phyloP scores from a whole-genome alignment of 345 rosid genomes.

The Erodium maritimum region DNA sequence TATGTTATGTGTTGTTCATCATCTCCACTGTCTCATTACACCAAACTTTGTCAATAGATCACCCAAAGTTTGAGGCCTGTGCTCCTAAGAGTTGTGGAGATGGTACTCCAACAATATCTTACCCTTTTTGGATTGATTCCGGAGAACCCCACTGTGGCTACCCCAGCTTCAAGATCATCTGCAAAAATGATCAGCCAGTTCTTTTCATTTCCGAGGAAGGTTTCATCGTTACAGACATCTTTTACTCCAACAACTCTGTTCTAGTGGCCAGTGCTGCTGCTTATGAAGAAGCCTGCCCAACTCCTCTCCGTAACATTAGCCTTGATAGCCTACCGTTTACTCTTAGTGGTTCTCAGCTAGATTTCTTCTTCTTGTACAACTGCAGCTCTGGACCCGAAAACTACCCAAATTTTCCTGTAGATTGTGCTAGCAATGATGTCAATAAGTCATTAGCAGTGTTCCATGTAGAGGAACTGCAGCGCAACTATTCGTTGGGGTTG shows the following conservation, averaged over 20 bases:
- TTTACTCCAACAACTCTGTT: slow-evolving; percentile 18
- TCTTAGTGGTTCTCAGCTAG: slow-evolving; percentile 7
- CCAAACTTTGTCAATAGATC: slow-evolving; percentile 13
- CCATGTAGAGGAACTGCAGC: slow-evolving; percentile 4
- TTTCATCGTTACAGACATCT: slow-evolving; percentile 33
- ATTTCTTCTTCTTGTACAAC: slow-evolving; percentile 32
- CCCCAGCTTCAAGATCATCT: slow-evolving; percentile 32
- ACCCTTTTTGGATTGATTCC: slow-evolving; percentile 35
- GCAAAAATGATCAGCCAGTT: slow-evolving; percentile 23
- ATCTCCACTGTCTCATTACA: slow-evolving; percentile 11
- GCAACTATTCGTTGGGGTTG: slow-evolving; percentile 4
- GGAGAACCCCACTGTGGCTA: slow-evolving; percentile 35
- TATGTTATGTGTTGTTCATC: slow-evolving; percentile 1
- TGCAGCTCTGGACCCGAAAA: slow-evolving; percentile 25
- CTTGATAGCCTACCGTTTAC: slow-evolving; percentile 35
- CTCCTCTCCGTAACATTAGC: slow-evolving; percentile 30
- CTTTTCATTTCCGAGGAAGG: slow-evolving; percentile 31
- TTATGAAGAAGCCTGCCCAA: slow-evolving; percentile 24
- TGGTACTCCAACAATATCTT: slow-evolving; percentile 25
- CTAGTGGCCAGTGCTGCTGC: slow-evolving; percentile 22
- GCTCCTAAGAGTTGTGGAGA: slow-evolving; percentile 33
- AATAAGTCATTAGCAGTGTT: slow-evolving; percentile 28
- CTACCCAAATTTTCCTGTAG: slow-evolving; percentile 18
- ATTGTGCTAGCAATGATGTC: slow-evolving; percentile 22
- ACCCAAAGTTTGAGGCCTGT: slow-evolving; percentile 34